A percentile compares a stretch with the other conserved stretches of the same genome.
phyloP scores from a whole-genome alignment of 2,329 filamentous ascomycete species.

The Aspergillus neotritici region DNA sequence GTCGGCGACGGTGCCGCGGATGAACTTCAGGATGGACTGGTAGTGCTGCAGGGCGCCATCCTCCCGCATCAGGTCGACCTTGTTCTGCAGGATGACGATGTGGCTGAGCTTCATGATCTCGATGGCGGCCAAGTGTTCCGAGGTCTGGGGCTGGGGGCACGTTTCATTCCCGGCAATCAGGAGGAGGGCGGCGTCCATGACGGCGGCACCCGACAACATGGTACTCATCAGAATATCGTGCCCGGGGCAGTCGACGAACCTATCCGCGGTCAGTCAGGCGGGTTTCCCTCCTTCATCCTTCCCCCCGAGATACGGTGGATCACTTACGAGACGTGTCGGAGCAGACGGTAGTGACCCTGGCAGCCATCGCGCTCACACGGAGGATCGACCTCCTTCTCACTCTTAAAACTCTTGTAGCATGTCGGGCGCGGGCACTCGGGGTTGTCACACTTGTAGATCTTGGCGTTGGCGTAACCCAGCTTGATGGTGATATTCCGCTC shows the following conservation, averaged over 20 bases:
- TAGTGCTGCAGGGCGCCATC: constrained; percentile 91
- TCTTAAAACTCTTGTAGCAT: constrained; percentile 96
- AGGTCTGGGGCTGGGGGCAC: constrained; percentile 96
- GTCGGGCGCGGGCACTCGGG: constrained; percentile 82
- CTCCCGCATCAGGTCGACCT: constrained; percentile 97
- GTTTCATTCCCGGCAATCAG: constrained; percentile 98
- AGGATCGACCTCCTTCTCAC: constrained; percentile 96
- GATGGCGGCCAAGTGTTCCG: constrained; percentile 96
- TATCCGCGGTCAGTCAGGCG: constrained; percentile 30
- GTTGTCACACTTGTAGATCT: constrained; percentile 99
- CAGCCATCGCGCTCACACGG: constrained; percentile 93
- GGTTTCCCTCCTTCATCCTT: not conserved
- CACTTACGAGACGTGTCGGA: constrained; percentile 86
- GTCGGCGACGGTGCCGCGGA: constrained; percentile 92
- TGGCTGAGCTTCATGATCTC: constrained; percentile 99
- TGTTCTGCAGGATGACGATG: constrained; percentile 99
- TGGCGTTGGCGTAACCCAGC: constrained; percentile 97
- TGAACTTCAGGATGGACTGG: constrained; percentile 97
- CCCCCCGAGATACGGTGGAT: not conserved
- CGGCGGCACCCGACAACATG: constrained; percentile 97
- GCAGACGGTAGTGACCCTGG: constrained; percentile 74
- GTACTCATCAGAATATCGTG: constrained; percentile 99
- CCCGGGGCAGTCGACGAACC: constrained; percentile 96
- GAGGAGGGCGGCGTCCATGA: constrained; percentile 97
- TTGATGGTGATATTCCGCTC: constrained; percentile 99